Evolutionary conservation across 192 early-diverging fungal genomes (phyloP), one percentile per base, ranked within the genome.

Genomic region (Coemansia biformis): DNA sequence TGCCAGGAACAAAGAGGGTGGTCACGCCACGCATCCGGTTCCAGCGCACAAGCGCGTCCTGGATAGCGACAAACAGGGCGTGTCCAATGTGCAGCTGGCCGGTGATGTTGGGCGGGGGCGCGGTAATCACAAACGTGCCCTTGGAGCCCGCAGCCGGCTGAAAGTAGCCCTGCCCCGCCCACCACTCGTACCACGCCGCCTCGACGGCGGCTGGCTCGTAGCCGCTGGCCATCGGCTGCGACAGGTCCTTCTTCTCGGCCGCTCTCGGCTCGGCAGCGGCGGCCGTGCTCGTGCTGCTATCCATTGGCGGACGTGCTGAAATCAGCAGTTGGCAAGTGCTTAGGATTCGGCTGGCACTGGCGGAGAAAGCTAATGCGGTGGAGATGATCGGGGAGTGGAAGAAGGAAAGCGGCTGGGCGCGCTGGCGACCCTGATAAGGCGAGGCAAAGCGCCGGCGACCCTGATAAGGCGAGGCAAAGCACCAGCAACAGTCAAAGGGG

Each of bases 71-170:
- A 38, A 90, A 93, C 55, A 99, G 70, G 8, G 87, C 92, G 57
- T 99, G 96, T 17, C 96, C 88, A 53, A 95, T 83, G 57, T 99
- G 94, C 40, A 99, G 84, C 44, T 84, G 83, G 48, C 96, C 96
- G 15, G 96, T 99, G 35, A 99, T 88, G 65, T 99, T 99, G n/a
- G 96, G 96, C 57, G 96, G 96, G 11, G 93, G 96, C 12, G 89
- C 84, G n/a, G 93, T 83, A 54, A 99, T 82, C 26, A 96, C 86
- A 75, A 91, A 98, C 22, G 79, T 62, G 46, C 90, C 92, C 48
- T 86, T 86, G 10, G 83, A 70, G 43, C 78, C 81, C 57, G 78
- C 49, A 77, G 39, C 88, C 13, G 96, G 96, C 59, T 91, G 78
- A 58, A 99, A 97, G 67, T 80, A 90, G 12, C 86, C 88, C 59